Evolutionary conservation across 176 grass and related monocot species (phyloP), one percentile per base, ranked within the genome.

Genomic region (Phoenix dactylifera): DNA sequence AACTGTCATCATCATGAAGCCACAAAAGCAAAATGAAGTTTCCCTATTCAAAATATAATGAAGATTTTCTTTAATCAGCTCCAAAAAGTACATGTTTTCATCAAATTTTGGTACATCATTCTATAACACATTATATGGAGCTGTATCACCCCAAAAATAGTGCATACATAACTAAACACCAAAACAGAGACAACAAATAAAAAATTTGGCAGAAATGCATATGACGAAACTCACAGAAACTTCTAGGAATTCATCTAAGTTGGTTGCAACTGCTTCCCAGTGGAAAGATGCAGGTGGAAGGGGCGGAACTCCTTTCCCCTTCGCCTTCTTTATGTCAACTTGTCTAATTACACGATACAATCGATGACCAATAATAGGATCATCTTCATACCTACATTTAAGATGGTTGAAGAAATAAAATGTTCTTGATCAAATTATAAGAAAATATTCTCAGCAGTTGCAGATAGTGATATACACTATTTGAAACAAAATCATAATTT

Each of bases 221-320:
- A 28, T 7, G 22, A 50, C 26, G 18, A 70, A 85, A 97, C 93
- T 79, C 80, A 91, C 93, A 39, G 84, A 83, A 60, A 83, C 81
- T 76, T 72, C 67, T 78, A 73, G 71, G 59, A 97, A 97, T 77
- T 97, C 87, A 73, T 85, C 67, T 50, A 97, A 91, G 65, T 83
- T 97, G 55, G 81, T 85, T 53, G 93, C 93, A 49, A 97, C 80
- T 62, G 87, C 72, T 67, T 97, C 87, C 93, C 93, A 97, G 15
- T 88, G 78, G 50, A 80, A 88, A 20, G 84, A 82, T 52, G 85
- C 76, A 70, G 83, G 63, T 16, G 81, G 75, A 63, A 26, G 39
- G 25, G 54, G 56, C 52, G 70, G 69, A 64, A 73, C 64, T 72
- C 78, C 72, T 54, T 78, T 97, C 69, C 74, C 59, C 71, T 76